phyloP scores from a whole-genome alignment of 768 basidiomycete species.

The Hydnum rufescens region DNA sequence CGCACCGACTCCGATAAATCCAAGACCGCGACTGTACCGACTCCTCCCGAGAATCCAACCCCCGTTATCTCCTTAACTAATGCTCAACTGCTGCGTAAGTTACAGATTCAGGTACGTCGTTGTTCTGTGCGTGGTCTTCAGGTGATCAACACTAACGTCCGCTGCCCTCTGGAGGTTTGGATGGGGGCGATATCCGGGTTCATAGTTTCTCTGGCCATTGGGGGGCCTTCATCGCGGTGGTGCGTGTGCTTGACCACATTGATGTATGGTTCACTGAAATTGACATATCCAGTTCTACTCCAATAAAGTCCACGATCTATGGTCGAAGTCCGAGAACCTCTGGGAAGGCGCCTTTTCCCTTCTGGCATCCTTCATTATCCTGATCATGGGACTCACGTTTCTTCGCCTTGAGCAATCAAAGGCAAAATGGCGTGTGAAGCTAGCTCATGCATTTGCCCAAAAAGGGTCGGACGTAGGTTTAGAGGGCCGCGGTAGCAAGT shows the following conservation, averaged over 20 bases:
- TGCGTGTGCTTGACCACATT: constrained; percentile 11
- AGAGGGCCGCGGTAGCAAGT: constrained; percentile 27
- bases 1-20: too few relatives aligned
- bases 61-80: constrained; percentile 12
- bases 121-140: constrained; percentile 1
- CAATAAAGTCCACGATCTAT: constrained; percentile 2
- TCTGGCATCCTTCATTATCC: constrained; percentile 50
- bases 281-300: constrained; percentile 1
- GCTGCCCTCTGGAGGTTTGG: constrained; percentile 11
- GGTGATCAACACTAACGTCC: neutral
- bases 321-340: constrained; percentile 17
- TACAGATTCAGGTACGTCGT: constrained; percentile 25
- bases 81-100: constrained; percentile 37
- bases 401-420: constrained; percentile 88
- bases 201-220: constrained; percentile 65
- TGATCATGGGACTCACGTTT: constrained; percentile 87
- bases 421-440: constrained; percentile 86
- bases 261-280: neutral
- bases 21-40: too few relatives aligned
- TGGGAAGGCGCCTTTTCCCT: constrained; percentile 67
- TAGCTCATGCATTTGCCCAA: constrained; percentile 53
- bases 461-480: neutral
- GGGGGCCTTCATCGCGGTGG: constrained; percentile 76
- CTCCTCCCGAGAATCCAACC: neutral
- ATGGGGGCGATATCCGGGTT: constrained; percentile 56